Evolutionary conservation across 306 rosid genomes (phyloP).

Genomic region (Vachellia pachyceras): DNA sequence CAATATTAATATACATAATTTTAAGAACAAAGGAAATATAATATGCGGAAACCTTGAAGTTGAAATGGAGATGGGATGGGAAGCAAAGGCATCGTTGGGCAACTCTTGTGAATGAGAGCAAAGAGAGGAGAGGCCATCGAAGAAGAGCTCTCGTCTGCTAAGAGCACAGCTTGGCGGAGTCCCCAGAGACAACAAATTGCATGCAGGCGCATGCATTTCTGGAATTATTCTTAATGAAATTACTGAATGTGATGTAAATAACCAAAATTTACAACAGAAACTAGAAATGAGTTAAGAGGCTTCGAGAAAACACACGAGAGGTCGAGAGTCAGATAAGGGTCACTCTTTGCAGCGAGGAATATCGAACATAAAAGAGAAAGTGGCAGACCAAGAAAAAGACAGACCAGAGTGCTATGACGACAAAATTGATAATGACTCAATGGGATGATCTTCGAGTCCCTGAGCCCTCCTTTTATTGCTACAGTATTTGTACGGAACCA

Average conservation of each 20-base stretch:
- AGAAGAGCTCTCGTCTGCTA: constrained; percentile 74
- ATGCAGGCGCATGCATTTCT: constrained; percentile 68
- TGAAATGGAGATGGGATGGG: constrained; percentile 50
- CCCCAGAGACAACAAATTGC: constrained; percentile 52
- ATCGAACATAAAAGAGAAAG: neutral
- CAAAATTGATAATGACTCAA: too few species aligned
- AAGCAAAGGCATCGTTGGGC: constrained; percentile 43
- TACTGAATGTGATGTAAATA: neutral
- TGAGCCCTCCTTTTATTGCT: too few species aligned
- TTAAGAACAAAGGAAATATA: constrained; percentile 8
- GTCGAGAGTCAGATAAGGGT: constrained; percentile 8
- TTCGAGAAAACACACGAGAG: neutral
- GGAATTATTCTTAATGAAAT: neutral
- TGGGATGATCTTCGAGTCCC: too few species aligned
- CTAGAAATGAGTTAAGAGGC: neutral
- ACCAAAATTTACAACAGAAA: neutral
- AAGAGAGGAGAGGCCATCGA: constrained; percentile 68
- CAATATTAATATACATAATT: neutral
- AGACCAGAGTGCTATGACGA: too few species aligned
- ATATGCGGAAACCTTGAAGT: constrained; percentile 62
- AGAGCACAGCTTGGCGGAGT: constrained; percentile 39
- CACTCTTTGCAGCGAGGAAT: neutral
- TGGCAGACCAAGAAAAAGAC: too few species aligned
- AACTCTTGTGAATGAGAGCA: constrained; percentile 57
- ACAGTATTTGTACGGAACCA: too few species aligned